Conservation (phyloP, 1,139 yeast species). For the Lodderomyces elongisporus region DNA sequence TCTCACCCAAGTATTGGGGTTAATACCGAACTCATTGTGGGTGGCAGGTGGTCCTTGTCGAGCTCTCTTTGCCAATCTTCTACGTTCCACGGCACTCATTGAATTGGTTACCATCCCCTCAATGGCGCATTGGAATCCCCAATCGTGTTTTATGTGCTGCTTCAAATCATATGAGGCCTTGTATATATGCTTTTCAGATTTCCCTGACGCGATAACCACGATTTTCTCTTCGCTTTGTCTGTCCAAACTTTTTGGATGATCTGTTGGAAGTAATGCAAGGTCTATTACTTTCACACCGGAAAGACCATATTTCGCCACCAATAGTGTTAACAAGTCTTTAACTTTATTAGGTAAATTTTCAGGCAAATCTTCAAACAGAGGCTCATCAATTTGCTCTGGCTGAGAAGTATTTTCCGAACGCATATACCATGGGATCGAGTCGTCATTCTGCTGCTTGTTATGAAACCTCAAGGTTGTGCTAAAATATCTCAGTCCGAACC, state of each 20-base stretch:
- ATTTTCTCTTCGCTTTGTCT: conserved; percentile 34
- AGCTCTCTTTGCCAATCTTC: conserved; percentile 58
- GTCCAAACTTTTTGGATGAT: conserved; percentile 35
- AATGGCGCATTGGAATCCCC: conserved; percentile 40
- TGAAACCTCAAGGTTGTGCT: too few species aligned
- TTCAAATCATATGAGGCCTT: conserved; percentile 62
- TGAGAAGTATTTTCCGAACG: conserved; percentile 46
- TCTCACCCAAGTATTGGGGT: conserved; percentile 76
- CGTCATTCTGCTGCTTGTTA: too few species aligned
- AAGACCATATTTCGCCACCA: conserved; percentile 62
- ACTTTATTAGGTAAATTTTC: conserved; percentile 49
- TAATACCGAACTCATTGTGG: conserved; percentile 51
- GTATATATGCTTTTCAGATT: conserved; percentile 68
- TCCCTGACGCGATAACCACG: conserved; percentile 72
- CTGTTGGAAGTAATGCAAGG: conserved; percentile 27
- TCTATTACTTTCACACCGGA: conserved; percentile 57
- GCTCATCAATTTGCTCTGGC: conserved; percentile 19
- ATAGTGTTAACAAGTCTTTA: conserved; percentile 36
- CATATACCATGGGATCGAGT: conserved; percentile 59
- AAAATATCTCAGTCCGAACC: too few species aligned
- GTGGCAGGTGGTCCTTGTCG: conserved; percentile 52
- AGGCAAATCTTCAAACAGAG: conserved; percentile 50
- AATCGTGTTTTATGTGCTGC: conserved; percentile 30
- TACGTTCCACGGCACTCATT: conserved; percentile 51
- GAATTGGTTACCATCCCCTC: conserved; percentile 73